Base-by-base conservation (phyloP, 495 filamentous ascomycete species). In the Xylaria venustula region DNA sequence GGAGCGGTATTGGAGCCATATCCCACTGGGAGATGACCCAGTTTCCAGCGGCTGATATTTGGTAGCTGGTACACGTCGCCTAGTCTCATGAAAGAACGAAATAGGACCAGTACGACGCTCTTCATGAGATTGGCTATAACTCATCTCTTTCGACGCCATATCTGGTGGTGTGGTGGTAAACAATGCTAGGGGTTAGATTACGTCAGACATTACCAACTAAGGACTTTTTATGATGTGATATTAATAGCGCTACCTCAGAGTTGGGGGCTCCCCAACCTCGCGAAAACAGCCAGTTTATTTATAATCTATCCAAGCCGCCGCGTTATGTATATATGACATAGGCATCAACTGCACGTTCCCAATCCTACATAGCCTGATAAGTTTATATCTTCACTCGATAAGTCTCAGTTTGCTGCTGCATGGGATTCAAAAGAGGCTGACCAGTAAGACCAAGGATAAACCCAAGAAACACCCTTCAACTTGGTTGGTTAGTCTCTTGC, bases 1-100 rank as follows among this genome's bases (percentile, higher is more conserved):
- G 42, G 86, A 86, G 14, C 83, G 82, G 41, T 49, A 49, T 32
- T 82, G 82, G 86, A 37, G 40, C 53, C 40, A 55, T 23, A 55
- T 30, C 53, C 53, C 47, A 36, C 4, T 12, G 20, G 44, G 56
- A 12, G 17, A 34, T n/a, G 53, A 30, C 40, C 7, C 36, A 19
- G 51, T 22, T 28, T 14, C 23, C 22, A 15, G 34, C 36, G 51
- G 51, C 11, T 26, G 20, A 12, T 17, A 15, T 26, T 34, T 40
- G 14, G 25, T 17, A 3, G 53, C 53, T 22, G 26, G 20, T 22
- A 22, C n/a, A 14, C 32, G 25, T 8, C 26, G 40, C 25, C 23
- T 17, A 19, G 53, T 55, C 51, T 37, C 1, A 22, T 54, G 20
- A 28, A 40, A 22, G 22, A 40, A 54, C 22, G 51, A 22, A 15